Evolutionary conservation across 169 alveolate genomes (phyloP).

Genomic region (Plasmodium gonderi): DNA sequence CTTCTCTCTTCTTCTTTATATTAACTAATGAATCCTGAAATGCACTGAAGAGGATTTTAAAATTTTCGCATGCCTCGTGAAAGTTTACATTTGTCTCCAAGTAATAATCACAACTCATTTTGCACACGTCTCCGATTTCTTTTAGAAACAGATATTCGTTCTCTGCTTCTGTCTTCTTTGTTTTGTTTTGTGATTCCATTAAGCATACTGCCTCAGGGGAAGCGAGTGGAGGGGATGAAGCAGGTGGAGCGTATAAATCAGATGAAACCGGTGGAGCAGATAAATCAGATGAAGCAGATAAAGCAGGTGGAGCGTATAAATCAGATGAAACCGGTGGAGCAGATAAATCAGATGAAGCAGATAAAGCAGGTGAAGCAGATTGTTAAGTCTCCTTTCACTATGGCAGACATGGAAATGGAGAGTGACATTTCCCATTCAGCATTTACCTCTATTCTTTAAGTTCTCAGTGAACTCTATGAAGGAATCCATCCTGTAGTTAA

Average conservation of each 20-base stretch:
- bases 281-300: too few species aligned
- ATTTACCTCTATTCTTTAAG: constrained; percentile 31
- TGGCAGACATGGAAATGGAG: too few species aligned
- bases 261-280: too few species aligned
- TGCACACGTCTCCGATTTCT: constrained; percentile 65
- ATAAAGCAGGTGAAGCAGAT: not conserved
- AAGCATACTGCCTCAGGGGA: constrained; percentile 4
- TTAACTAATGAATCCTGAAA: constrained; percentile 24
- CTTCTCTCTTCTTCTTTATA: constrained; percentile 17
- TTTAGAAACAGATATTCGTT: constrained; percentile 36
- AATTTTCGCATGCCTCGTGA: constrained; percentile 66
- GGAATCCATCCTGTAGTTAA: constrained; percentile 37
- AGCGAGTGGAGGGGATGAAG: not conserved
- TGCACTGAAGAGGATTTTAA: constrained; percentile 29
- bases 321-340: not conserved
- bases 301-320: not conserved
- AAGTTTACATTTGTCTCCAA: constrained; percentile 46
- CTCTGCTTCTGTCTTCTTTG: constrained; percentile 39
- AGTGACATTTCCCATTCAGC: not conserved
- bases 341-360: not conserved
- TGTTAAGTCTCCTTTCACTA: not conserved
- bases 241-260: too few species aligned
- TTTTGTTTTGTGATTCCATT: constrained; percentile 51
- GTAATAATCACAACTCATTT: constrained; percentile 56
- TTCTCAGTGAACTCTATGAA: constrained; percentile 34